phyloP scores from a whole-genome alignment of 345 rosid species.

The Lagerstroemia speciosa region DNA sequence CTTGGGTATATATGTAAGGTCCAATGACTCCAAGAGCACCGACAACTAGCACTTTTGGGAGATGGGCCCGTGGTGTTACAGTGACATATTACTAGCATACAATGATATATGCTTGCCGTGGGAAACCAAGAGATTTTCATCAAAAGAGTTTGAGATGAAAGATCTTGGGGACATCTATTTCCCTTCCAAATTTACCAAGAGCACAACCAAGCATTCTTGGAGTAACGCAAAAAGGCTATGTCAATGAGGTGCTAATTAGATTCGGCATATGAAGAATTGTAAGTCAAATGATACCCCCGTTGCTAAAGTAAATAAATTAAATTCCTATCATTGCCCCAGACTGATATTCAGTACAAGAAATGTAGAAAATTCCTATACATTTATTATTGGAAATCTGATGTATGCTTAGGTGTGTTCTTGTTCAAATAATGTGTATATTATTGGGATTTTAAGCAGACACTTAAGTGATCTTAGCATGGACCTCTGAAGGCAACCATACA shows the following conservation, averaged over 20 bases:
- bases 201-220: background rate
- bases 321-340: background rate
- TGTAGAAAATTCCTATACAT: slow-evolving; percentile 2
- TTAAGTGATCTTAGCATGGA: background rate
- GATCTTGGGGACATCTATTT: background rate
- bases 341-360: background rate
- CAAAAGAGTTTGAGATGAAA: slow-evolving; percentile 1
- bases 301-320: background rate
- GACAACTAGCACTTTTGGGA: no score
- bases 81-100: background rate
- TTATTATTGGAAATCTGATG: background rate
- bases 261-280: slow-evolving; percentile 1
- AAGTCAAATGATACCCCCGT: background rate
- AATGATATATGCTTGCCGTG: background rate
- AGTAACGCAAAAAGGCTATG: background rate
- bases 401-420: slow-evolving; percentile 1
- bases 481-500: background rate
- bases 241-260: background rate
- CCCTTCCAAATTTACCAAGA: background rate
- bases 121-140: background rate
- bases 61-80: no score
- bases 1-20: no score
- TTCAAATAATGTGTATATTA: background rate
- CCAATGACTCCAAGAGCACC: no score
- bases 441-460: background rate